Conservation (phyloP, 2,329 filamentous ascomycete genomes). For the Penicillium sp. region DNA sequence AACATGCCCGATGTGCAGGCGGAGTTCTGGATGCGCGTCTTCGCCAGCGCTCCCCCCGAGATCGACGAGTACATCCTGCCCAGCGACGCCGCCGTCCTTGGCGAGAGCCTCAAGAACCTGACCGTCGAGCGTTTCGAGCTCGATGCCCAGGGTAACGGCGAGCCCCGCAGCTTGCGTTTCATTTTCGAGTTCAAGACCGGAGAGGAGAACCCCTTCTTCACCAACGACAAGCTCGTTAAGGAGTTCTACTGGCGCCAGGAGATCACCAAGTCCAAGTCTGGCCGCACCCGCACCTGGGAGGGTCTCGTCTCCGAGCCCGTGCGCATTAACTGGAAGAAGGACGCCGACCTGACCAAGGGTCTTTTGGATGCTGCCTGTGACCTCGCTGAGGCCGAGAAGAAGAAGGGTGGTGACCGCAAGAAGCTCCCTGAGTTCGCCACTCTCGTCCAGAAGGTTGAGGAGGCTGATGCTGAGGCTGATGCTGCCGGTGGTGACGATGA, state of each 20-base stretch:
- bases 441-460: constrained; percentile 53
- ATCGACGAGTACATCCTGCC: constrained; percentile 87
- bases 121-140: constrained; percentile 81
- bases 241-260: constrained; percentile 81
- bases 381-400: constrained; percentile 66
- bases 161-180: constrained; percentile 78
- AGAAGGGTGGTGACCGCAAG: constrained; percentile 50
- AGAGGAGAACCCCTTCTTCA: constrained; percentile 76
- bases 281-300: constrained; percentile 61
- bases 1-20: constrained; percentile 58
- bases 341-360: constrained; percentile 80
- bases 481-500: constrained; percentile 36
- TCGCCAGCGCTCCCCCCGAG: constrained; percentile 82
- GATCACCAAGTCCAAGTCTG: constrained; percentile 44
- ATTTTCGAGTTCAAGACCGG: constrained; percentile 68
- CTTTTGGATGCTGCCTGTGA: constrained; percentile 72
- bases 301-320: constrained; percentile 88
- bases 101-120: constrained; percentile 66
- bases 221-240: constrained; percentile 79
- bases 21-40: constrained; percentile 92
- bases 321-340: constrained; percentile 82
- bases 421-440: constrained; percentile 54
- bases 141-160: constrained; percentile 58
- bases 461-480: constrained; percentile 19
- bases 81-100: constrained; percentile 69